These are phyloP conservation scores for Marsdenia floribunda DNA, from an alignment of 257 asterid species.

Conservation along the genomic window DNA sequence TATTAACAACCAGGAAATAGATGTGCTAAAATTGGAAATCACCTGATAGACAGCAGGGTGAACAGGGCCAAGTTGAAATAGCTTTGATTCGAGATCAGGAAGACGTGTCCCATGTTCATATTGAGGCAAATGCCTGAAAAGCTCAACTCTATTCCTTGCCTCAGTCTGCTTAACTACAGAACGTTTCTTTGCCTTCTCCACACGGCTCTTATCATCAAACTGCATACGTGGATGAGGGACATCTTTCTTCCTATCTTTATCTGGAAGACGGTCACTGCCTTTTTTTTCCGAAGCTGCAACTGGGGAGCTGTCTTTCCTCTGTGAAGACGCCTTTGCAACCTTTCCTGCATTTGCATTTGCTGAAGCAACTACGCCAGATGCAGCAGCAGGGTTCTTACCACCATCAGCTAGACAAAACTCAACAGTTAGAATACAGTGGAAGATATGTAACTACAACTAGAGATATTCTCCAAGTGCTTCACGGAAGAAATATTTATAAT, in stretches of 20 bases:
- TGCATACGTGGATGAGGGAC: slow-evolving; percentile 97
- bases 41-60: slow-evolving; percentile 88
- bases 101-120: slow-evolving; percentile 78
- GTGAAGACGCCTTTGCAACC: slow-evolving; percentile 46
- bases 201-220: slow-evolving; percentile 82
- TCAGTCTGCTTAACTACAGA: slow-evolving; percentile 83
- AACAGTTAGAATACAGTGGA: slow-evolving; percentile 9
- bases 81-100: slow-evolving; percentile 64
- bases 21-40: neutral
- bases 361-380: slow-evolving; percentile 37
- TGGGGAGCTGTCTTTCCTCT: slow-evolving; percentile 62
- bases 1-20: neutral
- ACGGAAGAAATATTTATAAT: neutral
- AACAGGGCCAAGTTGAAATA: slow-evolving; percentile 66
- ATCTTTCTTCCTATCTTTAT: slow-evolving; percentile 93
- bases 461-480: neutral
- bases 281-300: slow-evolving; percentile 61
- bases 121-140: slow-evolving; percentile 93
- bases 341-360: slow-evolving; percentile 47
- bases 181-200: slow-evolving; percentile 93
- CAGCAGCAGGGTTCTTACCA: slow-evolving; percentile 42
- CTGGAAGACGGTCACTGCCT: slow-evolving; percentile 55
- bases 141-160: slow-evolving; percentile 80
- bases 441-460: neutral
- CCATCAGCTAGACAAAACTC: slow-evolving; percentile 47